Evolutionary conservation across 148 eudicot species (phyloP).

Genomic region (Vaccinium myrtillus): DNA sequence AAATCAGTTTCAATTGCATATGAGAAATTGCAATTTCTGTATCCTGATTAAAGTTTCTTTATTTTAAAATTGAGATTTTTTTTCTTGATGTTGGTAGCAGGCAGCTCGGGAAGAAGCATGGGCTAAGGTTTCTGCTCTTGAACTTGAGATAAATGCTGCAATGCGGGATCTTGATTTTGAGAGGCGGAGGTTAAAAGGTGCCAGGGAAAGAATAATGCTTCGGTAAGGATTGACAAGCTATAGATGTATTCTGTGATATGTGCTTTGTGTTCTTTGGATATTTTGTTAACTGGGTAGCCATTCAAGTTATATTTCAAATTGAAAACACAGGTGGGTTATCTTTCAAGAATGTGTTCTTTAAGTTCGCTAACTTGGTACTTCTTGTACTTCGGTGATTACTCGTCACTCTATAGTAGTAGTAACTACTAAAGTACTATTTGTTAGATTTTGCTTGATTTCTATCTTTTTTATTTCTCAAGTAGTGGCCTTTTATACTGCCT

Average conservation of each 20-base stretch:
- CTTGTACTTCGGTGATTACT: not conserved
- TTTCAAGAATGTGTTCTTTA: not conserved
- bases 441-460: not conserved
- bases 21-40: not conserved
- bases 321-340: not conserved
- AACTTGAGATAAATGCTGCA: slow-evolving; percentile 85
- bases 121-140: slow-evolving; percentile 95
- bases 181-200: slow-evolving; percentile 75
- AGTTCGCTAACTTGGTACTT: not conserved
- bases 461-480: not conserved
- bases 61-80: slow-evolving; percentile 32
- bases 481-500: not conserved
- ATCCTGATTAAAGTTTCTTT: not conserved
- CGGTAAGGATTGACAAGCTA: slow-evolving; percentile 47
- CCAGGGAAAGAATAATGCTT: slow-evolving; percentile 93
- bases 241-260: not conserved
- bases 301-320: not conserved
- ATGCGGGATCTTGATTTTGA: slow-evolving; percentile 94
- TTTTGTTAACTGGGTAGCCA: not conserved
- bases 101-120: slow-evolving; percentile 99
- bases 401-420: not conserved
- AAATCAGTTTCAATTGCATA: not conserved
- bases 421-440: not conserved
- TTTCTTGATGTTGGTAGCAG: slow-evolving; percentile 76
- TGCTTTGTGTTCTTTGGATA: not conserved